A percentile compares a stretch with the other conserved stretches of the same genome.
These are phyloP conservation scores for Fabrea salina DNA, from an alignment of 169 alveolate genomes.

Conservation along the genomic window DNA sequence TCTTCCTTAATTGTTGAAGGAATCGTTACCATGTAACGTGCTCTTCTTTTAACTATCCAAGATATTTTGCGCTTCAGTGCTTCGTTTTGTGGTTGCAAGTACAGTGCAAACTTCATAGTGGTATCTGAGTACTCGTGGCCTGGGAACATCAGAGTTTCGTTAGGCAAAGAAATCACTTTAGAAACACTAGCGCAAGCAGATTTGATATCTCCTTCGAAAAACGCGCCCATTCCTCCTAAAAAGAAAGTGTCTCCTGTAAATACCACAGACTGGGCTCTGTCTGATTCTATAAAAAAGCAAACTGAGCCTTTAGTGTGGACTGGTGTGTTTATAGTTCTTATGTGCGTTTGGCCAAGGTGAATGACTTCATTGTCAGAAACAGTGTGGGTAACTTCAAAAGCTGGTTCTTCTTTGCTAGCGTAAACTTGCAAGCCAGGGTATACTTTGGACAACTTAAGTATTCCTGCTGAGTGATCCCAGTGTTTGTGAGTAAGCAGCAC, in stretches of 20 bases:
- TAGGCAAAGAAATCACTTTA: slow-evolving; percentile 62
- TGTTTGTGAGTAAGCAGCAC: slow-evolving; percentile 21
- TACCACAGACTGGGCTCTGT: neutral
- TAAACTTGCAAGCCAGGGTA: slow-evolving; percentile 5
- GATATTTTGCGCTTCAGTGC: neutral
- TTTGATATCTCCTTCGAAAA: slow-evolving; percentile 91
- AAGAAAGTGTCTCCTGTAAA: slow-evolving; percentile 92
- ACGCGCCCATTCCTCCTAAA: slow-evolving; percentile 94
- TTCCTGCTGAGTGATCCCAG: slow-evolving; percentile 36
- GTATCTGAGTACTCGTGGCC: slow-evolving; percentile 94
- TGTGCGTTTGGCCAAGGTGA: neutral
- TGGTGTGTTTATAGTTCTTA: slow-evolving; percentile 3
- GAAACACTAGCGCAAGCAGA: slow-evolving; percentile 76
- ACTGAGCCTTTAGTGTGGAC: slow-evolving; percentile 27
- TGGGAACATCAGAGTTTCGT: slow-evolving; percentile 88
- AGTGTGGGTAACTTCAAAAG: neutral
- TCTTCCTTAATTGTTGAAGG: slow-evolving; percentile 30
- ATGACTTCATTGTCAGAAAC: neutral
- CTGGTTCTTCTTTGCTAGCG: neutral
- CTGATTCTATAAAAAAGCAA: slow-evolving; percentile 14
- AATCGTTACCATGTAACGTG: slow-evolving; percentile 18
- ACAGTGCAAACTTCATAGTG: slow-evolving; percentile 66
- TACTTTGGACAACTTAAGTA: neutral
- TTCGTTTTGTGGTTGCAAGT: slow-evolving; percentile 27
- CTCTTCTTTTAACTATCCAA: slow-evolving; percentile 30